Conservation (phyloP, 495 filamentous ascomycete species). For the Pyronema omphalodes region DNA sequence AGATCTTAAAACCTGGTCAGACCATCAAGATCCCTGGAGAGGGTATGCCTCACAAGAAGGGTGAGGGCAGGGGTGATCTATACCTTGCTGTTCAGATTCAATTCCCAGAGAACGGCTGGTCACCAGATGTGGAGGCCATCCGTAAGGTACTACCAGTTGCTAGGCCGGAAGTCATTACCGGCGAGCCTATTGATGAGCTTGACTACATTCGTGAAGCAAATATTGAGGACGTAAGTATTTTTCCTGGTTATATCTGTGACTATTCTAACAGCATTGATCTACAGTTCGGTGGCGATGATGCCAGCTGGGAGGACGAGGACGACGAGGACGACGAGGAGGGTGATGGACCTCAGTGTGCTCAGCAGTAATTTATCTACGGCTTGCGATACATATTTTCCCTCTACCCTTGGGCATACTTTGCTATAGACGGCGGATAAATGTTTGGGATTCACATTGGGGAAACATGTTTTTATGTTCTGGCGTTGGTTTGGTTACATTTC, state of each 20-base stretch:
- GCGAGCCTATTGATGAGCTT: slow-evolving; percentile 68
- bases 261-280: slow-evolving; percentile 17
- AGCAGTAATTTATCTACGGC: slow-evolving; percentile 43
- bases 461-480: background rate
- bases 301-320: slow-evolving; percentile 53
- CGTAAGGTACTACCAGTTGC: slow-evolving; percentile 51
- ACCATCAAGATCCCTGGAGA: slow-evolving; percentile 70
- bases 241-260: background rate
- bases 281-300: slow-evolving; percentile 39
- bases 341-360: slow-evolving; percentile 53
- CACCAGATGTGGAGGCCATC: slow-evolving; percentile 47
- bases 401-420: background rate
- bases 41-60: slow-evolving; percentile 83
- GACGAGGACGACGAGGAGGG: slow-evolving; percentile 53
- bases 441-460: background rate
- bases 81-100: slow-evolving; percentile 72
- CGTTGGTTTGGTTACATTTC: background rate
- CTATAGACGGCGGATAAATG: background rate
- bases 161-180: slow-evolving; percentile 31
- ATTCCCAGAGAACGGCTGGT: slow-evolving; percentile 77
- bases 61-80: slow-evolving; percentile 66
- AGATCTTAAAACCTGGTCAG: slow-evolving; percentile 61
- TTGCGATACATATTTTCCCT: background rate
- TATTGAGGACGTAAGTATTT: slow-evolving; percentile 50
- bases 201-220: slow-evolving; percentile 62